Evolutionary conservation across 805 yeast species (phyloP).

Genomic region (Candida suzukii): DNA sequence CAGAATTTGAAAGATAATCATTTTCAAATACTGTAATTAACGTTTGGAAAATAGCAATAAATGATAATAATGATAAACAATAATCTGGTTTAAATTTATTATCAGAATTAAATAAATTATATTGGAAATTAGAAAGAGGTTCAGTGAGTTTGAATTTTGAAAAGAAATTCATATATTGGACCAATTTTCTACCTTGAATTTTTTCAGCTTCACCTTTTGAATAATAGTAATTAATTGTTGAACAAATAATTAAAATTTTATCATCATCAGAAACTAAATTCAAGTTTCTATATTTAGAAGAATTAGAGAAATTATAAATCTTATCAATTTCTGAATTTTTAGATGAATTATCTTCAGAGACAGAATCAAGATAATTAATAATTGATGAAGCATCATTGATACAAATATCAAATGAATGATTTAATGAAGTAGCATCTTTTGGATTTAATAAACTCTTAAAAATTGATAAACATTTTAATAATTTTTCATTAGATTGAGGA

Average conservation of each 20-base stretch:
- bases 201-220: slow-evolving; percentile 10
- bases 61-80: slow-evolving; percentile 21
- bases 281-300: slow-evolving; percentile 6
- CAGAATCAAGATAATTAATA: slow-evolving; percentile 12
- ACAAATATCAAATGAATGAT: slow-evolving; percentile 18
- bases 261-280: slow-evolving; percentile 18
- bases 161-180: slow-evolving; percentile 19
- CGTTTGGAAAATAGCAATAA: slow-evolving; percentile 20
- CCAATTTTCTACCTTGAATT: slow-evolving; percentile 17
- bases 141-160: background rate
- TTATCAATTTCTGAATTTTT: slow-evolving; percentile 5
- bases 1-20: slow-evolving; percentile 5
- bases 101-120: too few species aligned
- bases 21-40: slow-evolving; percentile 14
- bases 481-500: slow-evolving; percentile 19
- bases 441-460: slow-evolving; percentile 21
- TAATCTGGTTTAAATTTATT: background rate
- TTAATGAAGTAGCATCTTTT: slow-evolving; percentile 11
- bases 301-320: slow-evolving; percentile 8
- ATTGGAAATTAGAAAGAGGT: too few species aligned
- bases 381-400: slow-evolving; percentile 14
- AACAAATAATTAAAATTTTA: slow-evolving; percentile 22
- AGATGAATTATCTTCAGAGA: background rate
- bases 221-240: slow-evolving; percentile 21
- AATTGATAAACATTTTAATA: slow-evolving; percentile 20